Conservation (phyloP, 108 stramenopile species). For the Cyclotella baltica region DNA sequence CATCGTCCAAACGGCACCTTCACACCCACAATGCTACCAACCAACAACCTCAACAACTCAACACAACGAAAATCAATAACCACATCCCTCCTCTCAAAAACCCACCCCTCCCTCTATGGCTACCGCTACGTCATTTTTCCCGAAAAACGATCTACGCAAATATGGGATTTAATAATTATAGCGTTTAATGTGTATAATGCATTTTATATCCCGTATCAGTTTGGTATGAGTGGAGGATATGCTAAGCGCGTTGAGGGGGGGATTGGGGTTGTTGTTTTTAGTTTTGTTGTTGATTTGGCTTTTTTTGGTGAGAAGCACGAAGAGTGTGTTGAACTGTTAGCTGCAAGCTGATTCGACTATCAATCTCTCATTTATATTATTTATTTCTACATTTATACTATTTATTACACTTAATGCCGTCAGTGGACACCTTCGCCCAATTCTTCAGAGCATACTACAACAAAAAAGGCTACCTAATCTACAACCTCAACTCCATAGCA, state of each 20-base stretch:
- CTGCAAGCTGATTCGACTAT: no score
- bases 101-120: slow-evolving; percentile 24
- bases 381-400: slow-evolving; percentile 34
- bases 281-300: slow-evolving; percentile 14
- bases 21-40: no score
- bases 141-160: slow-evolving; percentile 31
- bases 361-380: slow-evolving; percentile 33
- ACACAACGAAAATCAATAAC: background rate
- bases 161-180: slow-evolving; percentile 59
- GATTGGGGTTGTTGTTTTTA: slow-evolving; percentile 14
- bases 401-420: background rate
- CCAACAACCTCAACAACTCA: background rate
- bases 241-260: slow-evolving; percentile 4
- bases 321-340: slow-evolving; percentile 39
- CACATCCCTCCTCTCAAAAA: background rate
- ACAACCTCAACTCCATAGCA: slow-evolving; percentile 21
- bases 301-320: slow-evolving; percentile 37
- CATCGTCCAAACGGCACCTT: no score
- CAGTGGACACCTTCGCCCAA: slow-evolving; percentile 54
- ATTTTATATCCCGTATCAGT: slow-evolving; percentile 52
- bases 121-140: slow-evolving; percentile 54
- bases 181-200: slow-evolving; percentile 36
- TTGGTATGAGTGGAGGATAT: slow-evolving; percentile 57
- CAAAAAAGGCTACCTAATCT: slow-evolving; percentile 13
- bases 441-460: slow-evolving; percentile 54